phyloP scores from a whole-genome alignment of 164 flowering plant genomes.

The Saururus chinensis region DNA sequence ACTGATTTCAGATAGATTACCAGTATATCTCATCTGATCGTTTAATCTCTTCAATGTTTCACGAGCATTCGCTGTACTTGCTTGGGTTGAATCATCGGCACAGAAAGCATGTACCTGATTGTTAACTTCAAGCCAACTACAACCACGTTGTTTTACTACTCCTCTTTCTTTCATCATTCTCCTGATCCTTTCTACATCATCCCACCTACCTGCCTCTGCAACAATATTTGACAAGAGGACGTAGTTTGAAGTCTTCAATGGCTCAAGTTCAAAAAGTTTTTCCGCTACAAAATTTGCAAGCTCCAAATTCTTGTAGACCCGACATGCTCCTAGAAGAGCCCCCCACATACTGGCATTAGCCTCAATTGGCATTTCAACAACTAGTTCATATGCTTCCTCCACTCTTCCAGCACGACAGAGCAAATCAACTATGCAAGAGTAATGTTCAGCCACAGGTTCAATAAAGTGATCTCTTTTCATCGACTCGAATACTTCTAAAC shows the following conservation, averaged over 20 bases:
- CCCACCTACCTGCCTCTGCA: slow-evolving; percentile 14
- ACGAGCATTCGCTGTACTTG: slow-evolving; percentile 8
- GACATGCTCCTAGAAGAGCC: slow-evolving; percentile 12
- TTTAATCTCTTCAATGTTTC: slow-evolving; percentile 9
- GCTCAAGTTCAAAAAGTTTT: slow-evolving; percentile 14
- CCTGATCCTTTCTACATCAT: slow-evolving; percentile 13
- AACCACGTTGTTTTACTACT: slow-evolving; percentile 11
- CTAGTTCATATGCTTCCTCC: slow-evolving; percentile 15
- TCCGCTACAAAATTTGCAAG: slow-evolving; percentile 13
- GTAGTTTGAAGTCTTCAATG: slow-evolving; percentile 12
- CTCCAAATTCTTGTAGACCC: slow-evolving; percentile 4
- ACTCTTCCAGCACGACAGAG: slow-evolving; percentile 16
- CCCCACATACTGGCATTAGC: slow-evolving; percentile 16
- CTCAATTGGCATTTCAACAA: slow-evolving; percentile 12
- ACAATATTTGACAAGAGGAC: slow-evolving; percentile 12
- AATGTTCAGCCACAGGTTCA: slow-evolving; percentile 15
- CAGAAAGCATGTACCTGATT: too few species aligned
- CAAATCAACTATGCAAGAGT: slow-evolving; percentile 15
- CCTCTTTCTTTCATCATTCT: slow-evolving; percentile 7
- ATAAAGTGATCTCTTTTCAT: slow-evolving; percentile 11
- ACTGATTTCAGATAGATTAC: neutral
- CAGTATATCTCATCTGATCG: slow-evolving; percentile 3
- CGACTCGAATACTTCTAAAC: slow-evolving; percentile 10
- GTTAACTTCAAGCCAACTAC: slow-evolving; percentile 13
- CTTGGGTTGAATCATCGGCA: slow-evolving; percentile 11